These are phyloP conservation scores for Capronia epimyces DNA, from an alignment of 2,329 filamentous ascomycete species.

Conservation along the genomic window DNA sequence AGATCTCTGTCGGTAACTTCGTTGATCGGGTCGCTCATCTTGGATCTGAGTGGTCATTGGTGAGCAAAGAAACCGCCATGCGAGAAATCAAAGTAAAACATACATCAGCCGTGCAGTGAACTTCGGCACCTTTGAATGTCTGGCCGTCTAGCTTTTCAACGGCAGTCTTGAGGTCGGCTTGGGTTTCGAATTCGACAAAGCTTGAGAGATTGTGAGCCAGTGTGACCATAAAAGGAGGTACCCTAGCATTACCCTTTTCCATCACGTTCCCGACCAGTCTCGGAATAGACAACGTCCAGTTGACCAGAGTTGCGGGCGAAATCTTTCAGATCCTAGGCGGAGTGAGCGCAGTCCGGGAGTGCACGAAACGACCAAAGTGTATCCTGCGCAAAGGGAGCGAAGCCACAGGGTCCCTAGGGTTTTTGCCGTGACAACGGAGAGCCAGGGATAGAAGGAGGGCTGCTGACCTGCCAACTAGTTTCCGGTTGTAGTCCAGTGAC, in stretches of 20 bases:
- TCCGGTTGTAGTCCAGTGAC: slow-evolving; percentile 94
- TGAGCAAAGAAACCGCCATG: slow-evolving; percentile 18
- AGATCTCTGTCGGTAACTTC: slow-evolving; percentile 69
- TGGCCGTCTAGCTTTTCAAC: slow-evolving; percentile 90
- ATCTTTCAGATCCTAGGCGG: slow-evolving; percentile 89
- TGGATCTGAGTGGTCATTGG: slow-evolving; percentile 55
- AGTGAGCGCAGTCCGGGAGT: slow-evolving; percentile 11
- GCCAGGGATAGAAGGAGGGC: slow-evolving; percentile 26
- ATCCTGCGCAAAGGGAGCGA: neutral
- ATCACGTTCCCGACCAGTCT: slow-evolving; percentile 86
- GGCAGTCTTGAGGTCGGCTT: slow-evolving; percentile 78
- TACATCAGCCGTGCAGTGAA: slow-evolving; percentile 85
- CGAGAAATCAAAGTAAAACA: slow-evolving; percentile 34
- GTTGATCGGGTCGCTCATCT: slow-evolving; percentile 62
- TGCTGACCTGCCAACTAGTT: slow-evolving; percentile 99
- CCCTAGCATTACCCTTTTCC: slow-evolving; percentile 70
- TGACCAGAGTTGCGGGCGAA: slow-evolving; percentile 88
- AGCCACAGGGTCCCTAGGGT: too few species aligned
- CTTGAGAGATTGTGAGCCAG: slow-evolving; percentile 44
- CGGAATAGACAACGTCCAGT: slow-evolving; percentile 95
- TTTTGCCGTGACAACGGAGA: neutral
- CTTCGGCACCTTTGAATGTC: slow-evolving; percentile 85
- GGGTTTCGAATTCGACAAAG: slow-evolving; percentile 96
- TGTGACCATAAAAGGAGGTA: slow-evolving; percentile 10
- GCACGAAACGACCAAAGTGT: neutral